Evolutionary conservation across 2,329 filamentous ascomycete genomes (phyloP).

Genomic region (Neonectria magnoliae): DNA sequence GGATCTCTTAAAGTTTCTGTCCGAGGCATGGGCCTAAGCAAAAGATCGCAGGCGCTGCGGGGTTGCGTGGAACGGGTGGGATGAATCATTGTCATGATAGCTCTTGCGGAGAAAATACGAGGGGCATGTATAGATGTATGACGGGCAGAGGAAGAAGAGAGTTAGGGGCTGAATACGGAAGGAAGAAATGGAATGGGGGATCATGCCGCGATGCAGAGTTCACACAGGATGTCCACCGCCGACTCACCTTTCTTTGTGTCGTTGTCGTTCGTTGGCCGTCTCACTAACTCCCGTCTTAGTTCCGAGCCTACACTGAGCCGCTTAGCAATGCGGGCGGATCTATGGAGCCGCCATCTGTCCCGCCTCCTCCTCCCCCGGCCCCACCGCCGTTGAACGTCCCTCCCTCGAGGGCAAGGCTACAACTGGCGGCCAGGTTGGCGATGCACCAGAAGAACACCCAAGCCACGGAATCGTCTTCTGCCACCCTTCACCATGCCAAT

Average conservation of each 20-base stretch:
- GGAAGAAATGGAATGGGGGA: slow-evolving; percentile 44
- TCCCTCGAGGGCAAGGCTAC: slow-evolving; percentile 85
- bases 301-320: slow-evolving; percentile 68
- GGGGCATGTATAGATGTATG: slow-evolving; percentile 39
- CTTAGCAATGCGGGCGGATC: slow-evolving; percentile 58
- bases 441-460: slow-evolving; percentile 74
- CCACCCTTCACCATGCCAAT: slow-evolving; percentile 50
- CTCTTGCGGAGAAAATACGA: slow-evolving; percentile 17
- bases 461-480: slow-evolving; percentile 57
- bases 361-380: slow-evolving; percentile 68
- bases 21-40: slow-evolving; percentile 33
- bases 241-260: slow-evolving; percentile 38
- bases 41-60: slow-evolving; percentile 39
- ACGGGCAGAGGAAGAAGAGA: slow-evolving; percentile 34
- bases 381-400: slow-evolving; percentile 85
- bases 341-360: slow-evolving; percentile 67
- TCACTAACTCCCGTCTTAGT: slow-evolving; percentile 53
- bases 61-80: slow-evolving; percentile 30
- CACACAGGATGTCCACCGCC: slow-evolving; percentile 37
- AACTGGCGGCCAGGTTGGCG: slow-evolving; percentile 88
- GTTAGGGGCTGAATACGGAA: slow-evolving; percentile 37
- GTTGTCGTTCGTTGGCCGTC: slow-evolving; percentile 27
- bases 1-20: slow-evolving; percentile 40
- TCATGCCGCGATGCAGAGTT: slow-evolving; percentile 42
- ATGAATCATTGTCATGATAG: slow-evolving; percentile 33